phyloP scores from a whole-genome alignment of 805 yeast genomes.

The Suhomyces canberraensis region DNA sequence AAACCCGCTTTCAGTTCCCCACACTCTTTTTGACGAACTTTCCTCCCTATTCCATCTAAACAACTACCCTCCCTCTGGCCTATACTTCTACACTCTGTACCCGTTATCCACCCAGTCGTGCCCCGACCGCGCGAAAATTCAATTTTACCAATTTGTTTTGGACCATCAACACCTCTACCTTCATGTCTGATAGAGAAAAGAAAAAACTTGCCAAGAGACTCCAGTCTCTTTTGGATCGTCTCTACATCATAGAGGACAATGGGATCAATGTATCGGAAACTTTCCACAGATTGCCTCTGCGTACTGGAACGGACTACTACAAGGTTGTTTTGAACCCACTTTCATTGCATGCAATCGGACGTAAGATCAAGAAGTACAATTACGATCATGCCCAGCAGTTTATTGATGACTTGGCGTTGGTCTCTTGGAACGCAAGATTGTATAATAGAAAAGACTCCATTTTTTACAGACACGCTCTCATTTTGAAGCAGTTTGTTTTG shows the following conservation, averaged over 20 bases:
- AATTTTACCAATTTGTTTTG: background rate
- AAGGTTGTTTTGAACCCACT: conserved; percentile 75
- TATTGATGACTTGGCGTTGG: conserved; percentile 74
- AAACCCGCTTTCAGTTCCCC: too few relatives aligned
- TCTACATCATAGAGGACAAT: conserved; percentile 40
- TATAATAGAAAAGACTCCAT: conserved; percentile 70
- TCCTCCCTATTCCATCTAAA: too few relatives aligned
- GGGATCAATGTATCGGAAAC: conserved; percentile 50
- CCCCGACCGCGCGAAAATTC: background rate
- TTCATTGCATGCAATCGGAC: conserved; percentile 69
- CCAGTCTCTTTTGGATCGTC: conserved; percentile 32
- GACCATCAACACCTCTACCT: background rate
- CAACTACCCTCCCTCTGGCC: too few relatives aligned
- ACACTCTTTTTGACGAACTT: too few relatives aligned
- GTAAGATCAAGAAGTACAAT: conserved; percentile 49
- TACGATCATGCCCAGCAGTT: conserved; percentile 68
- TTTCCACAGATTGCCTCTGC: conserved; percentile 71
- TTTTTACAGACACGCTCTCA: conserved; percentile 65
- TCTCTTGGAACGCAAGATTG: conserved; percentile 85
- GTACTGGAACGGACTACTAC: conserved; percentile 75
- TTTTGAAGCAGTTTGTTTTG: conserved; percentile 51
- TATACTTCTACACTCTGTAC: too few relatives aligned
- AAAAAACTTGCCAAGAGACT: conserved; percentile 35
- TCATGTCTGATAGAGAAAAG: conserved; percentile 38
- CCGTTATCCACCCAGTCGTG: too few relatives aligned